phyloP scores from a whole-genome alignment of 164 flowering plant genomes.

The Vitis labrusca region DNA sequence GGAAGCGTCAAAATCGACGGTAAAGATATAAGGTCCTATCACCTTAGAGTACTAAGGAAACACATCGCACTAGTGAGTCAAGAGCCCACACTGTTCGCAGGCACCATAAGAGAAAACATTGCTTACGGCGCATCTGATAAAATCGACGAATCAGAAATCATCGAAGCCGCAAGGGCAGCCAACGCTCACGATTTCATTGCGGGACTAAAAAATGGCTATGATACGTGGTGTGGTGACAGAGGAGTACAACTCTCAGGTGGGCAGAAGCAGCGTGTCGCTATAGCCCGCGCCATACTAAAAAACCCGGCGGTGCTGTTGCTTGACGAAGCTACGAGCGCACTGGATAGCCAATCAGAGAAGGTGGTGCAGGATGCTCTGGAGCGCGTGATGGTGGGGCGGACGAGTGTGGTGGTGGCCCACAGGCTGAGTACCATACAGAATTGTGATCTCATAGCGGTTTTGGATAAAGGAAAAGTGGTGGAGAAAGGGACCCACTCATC shows the following conservation, averaged over 20 bases:
- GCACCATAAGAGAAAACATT: conserved; percentile 62
- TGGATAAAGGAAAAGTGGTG: conserved; percentile 57
- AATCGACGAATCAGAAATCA: conserved; percentile 43
- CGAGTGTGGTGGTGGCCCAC: conserved; percentile 70
- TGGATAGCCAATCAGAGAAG: conserved; percentile 63
- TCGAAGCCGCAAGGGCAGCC: conserved; percentile 55
- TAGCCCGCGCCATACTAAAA: conserved; percentile 62
- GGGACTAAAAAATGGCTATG: conserved; percentile 53
- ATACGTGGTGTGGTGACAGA: conserved; percentile 53
- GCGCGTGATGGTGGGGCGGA: conserved; percentile 61
- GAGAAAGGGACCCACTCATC: conserved; percentile 60
- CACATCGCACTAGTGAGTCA: conserved; percentile 71
- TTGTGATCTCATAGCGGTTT: conserved; percentile 58
- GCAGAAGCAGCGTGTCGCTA: conserved; percentile 64
- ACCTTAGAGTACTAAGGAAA: conserved; percentile 47
- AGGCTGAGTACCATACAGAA: conserved; percentile 58
- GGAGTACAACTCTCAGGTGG: conserved; percentile 67
- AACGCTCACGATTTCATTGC: conserved; percentile 72
- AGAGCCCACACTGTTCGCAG: conserved; percentile 64
- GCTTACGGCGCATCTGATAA: conserved; percentile 40
- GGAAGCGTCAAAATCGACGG: conserved; percentile 62
- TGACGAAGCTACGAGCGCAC: conserved; percentile 72
- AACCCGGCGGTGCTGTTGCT: conserved; percentile 48
- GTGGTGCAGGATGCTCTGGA: conserved; percentile 63
- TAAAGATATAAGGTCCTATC: conserved; percentile 44